Percentiles rank a stretch among this genome's conserved stretches.
Conservation (phyloP, 495 filamentous ascomycete species). For the Delitschia confertaspora region DNA sequence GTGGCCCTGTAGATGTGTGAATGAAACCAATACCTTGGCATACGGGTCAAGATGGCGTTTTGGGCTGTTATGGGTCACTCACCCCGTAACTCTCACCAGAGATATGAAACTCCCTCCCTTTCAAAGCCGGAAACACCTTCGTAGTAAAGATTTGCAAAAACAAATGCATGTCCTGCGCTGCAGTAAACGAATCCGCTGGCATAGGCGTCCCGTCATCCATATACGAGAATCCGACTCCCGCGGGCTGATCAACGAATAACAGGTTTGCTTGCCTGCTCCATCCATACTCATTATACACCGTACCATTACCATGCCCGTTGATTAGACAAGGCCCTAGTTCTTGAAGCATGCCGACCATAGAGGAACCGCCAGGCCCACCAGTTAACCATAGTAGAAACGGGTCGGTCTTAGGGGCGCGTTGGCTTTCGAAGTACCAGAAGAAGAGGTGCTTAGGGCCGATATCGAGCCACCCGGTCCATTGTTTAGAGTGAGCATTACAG, state of each 20-base stretch:
- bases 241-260: conserved; percentile 21
- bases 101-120: conserved; percentile 27
- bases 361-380: conserved; percentile 25
- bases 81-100: conserved; percentile 19
- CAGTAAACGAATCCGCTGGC: conserved; percentile 14
- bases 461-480: conserved; percentile 38
- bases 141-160: conserved; percentile 39
- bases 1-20: conserved; percentile 28
- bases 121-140: conserved; percentile 36
- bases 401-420: conserved; percentile 40
- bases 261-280: conserved; percentile 19
- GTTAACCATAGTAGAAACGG: conserved; percentile 38
- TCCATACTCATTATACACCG: conserved; percentile 21
- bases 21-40: no score
- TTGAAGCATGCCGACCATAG: conserved; percentile 27
- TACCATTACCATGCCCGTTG: conserved; percentile 24
- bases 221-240: conserved; percentile 18
- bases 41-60: no score
- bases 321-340: conserved; percentile 23
- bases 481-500: conserved; percentile 35
- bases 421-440: conserved; percentile 42
- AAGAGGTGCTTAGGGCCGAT: conserved; percentile 21
- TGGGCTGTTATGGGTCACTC: not conserved
- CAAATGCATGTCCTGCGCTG: conserved; percentile 35
- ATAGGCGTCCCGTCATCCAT: conserved; percentile 19